These are phyloP conservation scores for Quercus mongolica DNA, from an alignment of 306 rosid species.

Conservation along the genomic window DNA sequence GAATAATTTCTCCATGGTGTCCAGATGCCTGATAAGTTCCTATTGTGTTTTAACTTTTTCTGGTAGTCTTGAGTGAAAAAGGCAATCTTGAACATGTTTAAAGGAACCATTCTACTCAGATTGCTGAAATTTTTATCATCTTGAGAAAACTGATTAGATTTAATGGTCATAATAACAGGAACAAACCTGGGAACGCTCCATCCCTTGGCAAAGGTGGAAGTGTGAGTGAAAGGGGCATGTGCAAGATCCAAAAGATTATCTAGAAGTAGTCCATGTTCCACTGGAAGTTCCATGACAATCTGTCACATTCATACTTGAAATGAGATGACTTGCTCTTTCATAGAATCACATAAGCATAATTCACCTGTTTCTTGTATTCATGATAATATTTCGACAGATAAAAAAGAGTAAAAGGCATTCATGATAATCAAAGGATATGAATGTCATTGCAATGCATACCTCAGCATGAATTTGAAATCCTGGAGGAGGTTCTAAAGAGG, in stretches of 20 bases:
- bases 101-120: neutral
- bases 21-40: too few species aligned
- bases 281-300: conserved; percentile 89
- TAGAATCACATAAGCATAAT: conserved; percentile 1
- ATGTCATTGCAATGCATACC: conserved; percentile 34
- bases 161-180: neutral
- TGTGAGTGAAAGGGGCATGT: conserved; percentile 98
- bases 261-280: conserved; percentile 90
- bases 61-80: neutral
- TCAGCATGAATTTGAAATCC: conserved; percentile 91
- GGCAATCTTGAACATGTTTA: neutral
- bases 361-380: conserved; percentile 3
- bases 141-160: neutral
- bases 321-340: conserved; percentile 7
- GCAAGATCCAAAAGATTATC: conserved; percentile 99
- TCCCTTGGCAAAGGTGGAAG: conserved; percentile 97
- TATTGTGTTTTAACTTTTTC: neutral
- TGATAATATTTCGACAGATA: neutral
- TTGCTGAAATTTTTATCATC: neutral
- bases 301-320: conserved; percentile 23
- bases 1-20: too few species aligned
- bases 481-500: conserved; percentile 83
- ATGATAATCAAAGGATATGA: neutral
- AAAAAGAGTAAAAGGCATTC: too few species aligned
- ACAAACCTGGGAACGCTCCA: conserved; percentile 96